A percentile compares a stretch with the other conserved stretches of the same genome.
Evolutionary conservation across 2,329 filamentous ascomycete genomes (phyloP).

Genomic region (Venturia carpophila): DNA sequence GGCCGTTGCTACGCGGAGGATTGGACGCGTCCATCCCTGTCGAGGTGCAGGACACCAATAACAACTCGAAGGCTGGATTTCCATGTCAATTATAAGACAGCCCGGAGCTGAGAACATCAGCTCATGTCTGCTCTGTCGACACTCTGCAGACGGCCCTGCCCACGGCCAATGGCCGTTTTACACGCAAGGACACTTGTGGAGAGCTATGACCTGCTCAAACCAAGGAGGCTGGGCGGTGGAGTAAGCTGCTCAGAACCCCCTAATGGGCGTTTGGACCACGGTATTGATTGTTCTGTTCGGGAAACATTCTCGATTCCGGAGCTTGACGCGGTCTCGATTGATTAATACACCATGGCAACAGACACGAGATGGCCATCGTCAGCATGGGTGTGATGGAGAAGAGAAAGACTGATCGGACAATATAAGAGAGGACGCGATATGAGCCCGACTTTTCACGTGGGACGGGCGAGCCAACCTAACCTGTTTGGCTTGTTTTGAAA

Average conservation of each 20-base stretch:
- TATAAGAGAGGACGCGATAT: constrained; percentile 11
- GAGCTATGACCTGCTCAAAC: background rate
- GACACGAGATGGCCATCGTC: background rate
- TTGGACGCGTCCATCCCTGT: background rate
- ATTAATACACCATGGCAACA: background rate
- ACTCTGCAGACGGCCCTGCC: constrained; percentile 1
- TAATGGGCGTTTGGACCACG: constrained; percentile 4
- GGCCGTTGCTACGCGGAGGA: background rate
- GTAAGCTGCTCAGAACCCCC: constrained; percentile 9
- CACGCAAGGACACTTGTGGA: constrained; percentile 8
- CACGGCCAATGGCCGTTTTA: constrained; percentile 4
- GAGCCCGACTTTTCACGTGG: background rate
- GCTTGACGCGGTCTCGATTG: background rate
- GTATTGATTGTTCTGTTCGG: constrained; percentile 5
- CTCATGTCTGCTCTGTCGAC: background rate
- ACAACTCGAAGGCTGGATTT: constrained; percentile 8
- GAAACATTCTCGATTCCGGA: background rate
- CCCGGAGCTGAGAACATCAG: background rate
- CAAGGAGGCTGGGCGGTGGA: constrained; percentile 9
- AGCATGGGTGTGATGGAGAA: background rate
- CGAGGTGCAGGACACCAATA: background rate
- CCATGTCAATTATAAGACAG: background rate
- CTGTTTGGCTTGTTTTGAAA: constrained; percentile 3
- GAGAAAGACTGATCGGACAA: background rate
- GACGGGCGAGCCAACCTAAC: background rate